Evolutionary conservation across 78 protist species (phyloP), one percentile per base, ranked within the genome.

Genomic region (Chrysochromulina tobinii): DNA sequence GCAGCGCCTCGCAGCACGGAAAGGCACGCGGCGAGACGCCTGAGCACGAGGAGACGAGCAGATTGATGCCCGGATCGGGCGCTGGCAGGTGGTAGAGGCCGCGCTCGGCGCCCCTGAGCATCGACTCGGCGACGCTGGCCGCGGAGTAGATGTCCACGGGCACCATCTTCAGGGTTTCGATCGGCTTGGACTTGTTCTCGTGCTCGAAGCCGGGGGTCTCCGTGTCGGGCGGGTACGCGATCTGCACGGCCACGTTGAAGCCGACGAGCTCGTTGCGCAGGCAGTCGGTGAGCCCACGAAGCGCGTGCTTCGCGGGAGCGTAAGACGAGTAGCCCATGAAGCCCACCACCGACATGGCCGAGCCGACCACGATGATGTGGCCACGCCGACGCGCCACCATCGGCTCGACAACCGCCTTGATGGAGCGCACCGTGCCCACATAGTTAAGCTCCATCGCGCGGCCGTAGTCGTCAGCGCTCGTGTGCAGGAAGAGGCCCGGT

Each of bases 401-500:
- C 23, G 27, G 51, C n/a, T 92, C 93, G 85, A 87, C 81, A 0
- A 59, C 87, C 0, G 93, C 90, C 75, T 91, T 73, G n/a, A 90
- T 51, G 17, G 38, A 69, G 81, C 91, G 25, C 21, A 94, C 88
- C 3, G 92, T 50, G 18, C 94, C 94, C 48, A 92, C 25, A 89
- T 93, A 92, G 93, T 94, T 92, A 72, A 89, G 54, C 61, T 92
- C 81, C 96, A 94, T 94, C n/a, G 9, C 27, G 85, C 8, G 14
- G 21, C 68, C 23, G 88, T 0, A 9, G 11, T 9, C 53, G 25
- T 4, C 6, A 2, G 51, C 53, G 53, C 1, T 2, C 38, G 75
- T 89, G 55, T 94, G 91, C 57, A 90, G 51, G 59, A 94, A 94
- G 85, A 59, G 77, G 54, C 95, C 96, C 11, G 96, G 96, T 27